Evolutionary conservation across 345 rosid genomes (phyloP).

Genomic region (Geranium brycei): DNA sequence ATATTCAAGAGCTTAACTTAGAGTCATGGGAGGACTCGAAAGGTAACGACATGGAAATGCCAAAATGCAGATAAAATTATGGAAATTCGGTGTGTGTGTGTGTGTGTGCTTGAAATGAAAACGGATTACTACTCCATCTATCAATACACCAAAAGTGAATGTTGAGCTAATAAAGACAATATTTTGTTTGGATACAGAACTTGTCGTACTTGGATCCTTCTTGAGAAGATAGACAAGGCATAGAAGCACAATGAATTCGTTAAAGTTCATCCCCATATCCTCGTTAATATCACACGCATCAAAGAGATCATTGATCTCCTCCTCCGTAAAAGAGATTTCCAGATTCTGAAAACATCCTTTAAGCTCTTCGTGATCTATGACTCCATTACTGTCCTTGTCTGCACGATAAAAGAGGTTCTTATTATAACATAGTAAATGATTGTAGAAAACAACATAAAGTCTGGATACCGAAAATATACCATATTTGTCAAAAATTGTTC

Average conservation of each 20-base stretch:
- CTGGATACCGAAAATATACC: constrained; percentile 22
- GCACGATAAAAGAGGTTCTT: constrained; percentile 6
- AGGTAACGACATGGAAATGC: no score
- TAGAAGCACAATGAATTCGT: constrained; percentile 82
- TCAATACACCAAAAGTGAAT: no score
- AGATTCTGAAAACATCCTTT: constrained; percentile 57
- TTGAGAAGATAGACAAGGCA: constrained; percentile 85
- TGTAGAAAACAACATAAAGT: background rate
- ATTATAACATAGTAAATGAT: background rate
- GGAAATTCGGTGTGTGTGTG: no score
- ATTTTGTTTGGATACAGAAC: constrained; percentile 35
- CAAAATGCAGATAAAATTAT: no score
- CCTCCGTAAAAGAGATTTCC: constrained; percentile 60
- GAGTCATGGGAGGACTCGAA: no score
- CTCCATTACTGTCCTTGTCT: constrained; percentile 81
- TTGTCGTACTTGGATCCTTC: constrained; percentile 46
- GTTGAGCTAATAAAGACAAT: no score
- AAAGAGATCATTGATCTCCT: constrained; percentile 67
- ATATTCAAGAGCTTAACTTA: no score
- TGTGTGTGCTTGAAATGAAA: no score
- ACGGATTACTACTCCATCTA: no score
- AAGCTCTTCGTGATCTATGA: constrained; percentile 67
- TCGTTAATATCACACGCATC: constrained; percentile 70
- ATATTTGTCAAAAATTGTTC: constrained; percentile 62
- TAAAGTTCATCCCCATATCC: constrained; percentile 68